Base-by-base conservation (phyloP, 805 yeast species). In the Martiniozyma abietophila region DNA sequence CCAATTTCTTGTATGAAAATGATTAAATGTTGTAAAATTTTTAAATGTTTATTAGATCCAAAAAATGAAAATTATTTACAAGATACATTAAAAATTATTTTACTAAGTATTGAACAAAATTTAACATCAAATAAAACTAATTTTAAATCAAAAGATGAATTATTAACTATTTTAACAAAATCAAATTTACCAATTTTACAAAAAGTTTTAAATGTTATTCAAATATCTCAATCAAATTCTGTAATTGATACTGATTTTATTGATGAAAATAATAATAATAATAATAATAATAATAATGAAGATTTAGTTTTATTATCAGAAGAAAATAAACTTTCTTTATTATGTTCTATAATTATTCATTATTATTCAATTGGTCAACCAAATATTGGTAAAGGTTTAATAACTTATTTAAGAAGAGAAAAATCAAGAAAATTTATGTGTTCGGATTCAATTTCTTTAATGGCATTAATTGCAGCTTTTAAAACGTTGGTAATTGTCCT, bases 281-380 rank as follows among this genome's bases (percentile, higher is more conserved):
- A 29, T 14, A 7, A 26, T n/a, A 42, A 35, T 11, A 39, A 32
- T 9, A 33, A 32, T 12, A 12, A 18, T 18, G 41, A 38, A 16
- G 32, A 29, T 5, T 39, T 32, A 9, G 37, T 35, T 20, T 39
- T 53, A 12, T 40, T 55, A 6, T 38, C 50, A 11, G 50, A 53
- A 28, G 60, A 54, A 26, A 53, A 51, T 27, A 44, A 58, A 35
- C 32, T 57, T 8, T 45, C 53, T 4, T 39, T 57, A 27, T 45
- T 56, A 1, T 54, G 60, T 35, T 44, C 53, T 1, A 35, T 54
- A 29, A 51, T 56, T 15, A 21, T 53, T 16, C 50, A 54, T 35
- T 54, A 53, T 31, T 47, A 50, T 33, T 40, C 49, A 2, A 31
- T 31, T 16, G 45, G 43, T 20, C 47, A 54, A 20, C 12, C 25